Evolutionary conservation across 2,329 filamentous ascomycete genomes (phyloP).

Genomic region (Colletotrichum graminicola): DNA sequence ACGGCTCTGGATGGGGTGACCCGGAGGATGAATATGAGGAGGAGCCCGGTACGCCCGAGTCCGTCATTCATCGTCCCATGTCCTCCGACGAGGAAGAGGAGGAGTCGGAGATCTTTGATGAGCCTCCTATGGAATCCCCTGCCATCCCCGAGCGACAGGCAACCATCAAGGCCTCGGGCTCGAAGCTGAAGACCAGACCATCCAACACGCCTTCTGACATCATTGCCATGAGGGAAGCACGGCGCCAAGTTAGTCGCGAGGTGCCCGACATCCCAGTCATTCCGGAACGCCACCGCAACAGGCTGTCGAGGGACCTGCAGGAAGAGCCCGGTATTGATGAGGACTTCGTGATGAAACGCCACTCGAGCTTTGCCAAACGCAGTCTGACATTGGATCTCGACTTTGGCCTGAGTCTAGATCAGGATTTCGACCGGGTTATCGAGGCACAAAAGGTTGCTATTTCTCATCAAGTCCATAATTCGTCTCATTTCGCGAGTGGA

Average conservation of each 20-base stretch:
- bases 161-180: slow-evolving; percentile 89
- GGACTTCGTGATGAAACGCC: slow-evolving; percentile 68
- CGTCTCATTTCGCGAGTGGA: slow-evolving; percentile 43
- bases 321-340: slow-evolving; percentile 55
- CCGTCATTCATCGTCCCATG: slow-evolving; percentile 85
- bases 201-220: slow-evolving; percentile 90
- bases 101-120: slow-evolving; percentile 52
- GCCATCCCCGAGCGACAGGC: slow-evolving; percentile 84
- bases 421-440: slow-evolving; percentile 95
- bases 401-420: slow-evolving; percentile 86
- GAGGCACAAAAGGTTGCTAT: slow-evolving; percentile 94
- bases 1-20: slow-evolving; percentile 72
- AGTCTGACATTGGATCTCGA: slow-evolving; percentile 87
- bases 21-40: slow-evolving; percentile 66
- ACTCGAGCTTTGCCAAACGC: slow-evolving; percentile 82
- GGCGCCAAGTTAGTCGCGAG: slow-evolving; percentile 86
- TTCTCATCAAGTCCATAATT: slow-evolving; percentile 47
- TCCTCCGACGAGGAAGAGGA: slow-evolving; percentile 54
- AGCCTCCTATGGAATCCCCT: slow-evolving; percentile 65
- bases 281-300: slow-evolving; percentile 70
- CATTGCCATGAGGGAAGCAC: slow-evolving; percentile 85
- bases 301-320: slow-evolving; percentile 63
- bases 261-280: slow-evolving; percentile 71
- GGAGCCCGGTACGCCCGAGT: slow-evolving; percentile 83
- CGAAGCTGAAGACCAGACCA: slow-evolving; percentile 87